Evolutionary conservation across 1,139 yeast genomes (phyloP), one percentile per base, ranked within the genome.

Genomic region (Meyerozyma athensensis): DNA sequence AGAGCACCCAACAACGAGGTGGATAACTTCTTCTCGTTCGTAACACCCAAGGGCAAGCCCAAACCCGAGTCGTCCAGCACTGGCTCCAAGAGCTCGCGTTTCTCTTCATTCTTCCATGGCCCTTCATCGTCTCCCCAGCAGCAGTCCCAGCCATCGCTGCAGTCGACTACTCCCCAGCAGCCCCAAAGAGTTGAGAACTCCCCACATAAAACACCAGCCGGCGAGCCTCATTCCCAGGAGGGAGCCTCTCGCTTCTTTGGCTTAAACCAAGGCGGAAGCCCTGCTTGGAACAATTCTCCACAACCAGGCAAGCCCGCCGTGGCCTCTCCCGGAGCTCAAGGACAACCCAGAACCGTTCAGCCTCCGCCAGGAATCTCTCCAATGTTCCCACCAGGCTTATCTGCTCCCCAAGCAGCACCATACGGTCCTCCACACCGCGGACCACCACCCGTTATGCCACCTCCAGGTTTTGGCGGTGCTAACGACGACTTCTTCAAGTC

Each of bases 401-500:
- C 17, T 26, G 42, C 35, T 13, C 36, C 16, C 30, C 38, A 19
- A n/a, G 33, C 7, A 35, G 39, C 6, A 8, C 36, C 39, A 19
- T 22, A 18, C 20, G 5, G 23, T 13, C 13, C 28, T 13, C 16
- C 19, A 9, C 16, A 12, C 16, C 30, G 19, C 9, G 17, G 22
- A 2, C 38, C 36, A n/a, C 38, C 34, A 21, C 41, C n/a, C 30
- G 30, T 32, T 23, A 10, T 26, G 32, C 36, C 36, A 19, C 38
- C 40, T 2, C 41, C 41, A 16, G 41, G 41, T 18, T 24, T 24
- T 24, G 23, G 48, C 22, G 45, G 47, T 19, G 49, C 53, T 19
- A 73, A 74, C 46, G 81, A 76, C 43, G 59, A 73, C 5, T 78
- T 78, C 45, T 76, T 78, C 53, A 64, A 72, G 63, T 74, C 82